Conservation (phyloP, 352 stramenopile species). For the Phytophthora megakarya region DNA sequence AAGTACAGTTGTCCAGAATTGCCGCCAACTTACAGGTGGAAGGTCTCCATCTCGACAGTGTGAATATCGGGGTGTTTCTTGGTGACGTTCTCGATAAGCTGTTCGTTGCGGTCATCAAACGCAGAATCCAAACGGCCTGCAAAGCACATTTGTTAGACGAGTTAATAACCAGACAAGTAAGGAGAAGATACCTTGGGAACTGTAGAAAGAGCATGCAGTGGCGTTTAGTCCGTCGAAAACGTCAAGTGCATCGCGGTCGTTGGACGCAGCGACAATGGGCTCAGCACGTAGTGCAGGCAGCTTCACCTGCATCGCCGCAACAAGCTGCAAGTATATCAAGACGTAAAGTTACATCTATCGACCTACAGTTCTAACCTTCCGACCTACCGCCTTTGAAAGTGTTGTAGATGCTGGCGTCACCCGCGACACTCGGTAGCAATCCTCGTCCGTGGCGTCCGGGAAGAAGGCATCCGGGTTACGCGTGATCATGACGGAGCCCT, state of each 20-base stretch:
- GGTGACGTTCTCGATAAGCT: conserved; percentile 43
- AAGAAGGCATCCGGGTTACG: conserved; percentile 64
- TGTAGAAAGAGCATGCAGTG: conserved; percentile 74
- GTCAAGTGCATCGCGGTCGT: conserved; percentile 20
- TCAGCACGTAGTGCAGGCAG: conserved; percentile 26
- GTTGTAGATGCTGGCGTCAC: conserved; percentile 39
- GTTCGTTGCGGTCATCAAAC: conserved; percentile 73
- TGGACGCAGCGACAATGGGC: conserved; percentile 16
- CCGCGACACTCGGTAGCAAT: conserved; percentile 41
- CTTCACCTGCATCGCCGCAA: conserved; percentile 33
- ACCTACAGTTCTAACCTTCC: background rate
- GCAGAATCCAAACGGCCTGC: conserved; percentile 43
- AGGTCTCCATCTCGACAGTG: conserved; percentile 79
- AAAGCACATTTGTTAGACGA: background rate
- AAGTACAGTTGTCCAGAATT: too few relatives aligned
- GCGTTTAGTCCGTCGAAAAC: conserved; percentile 60
- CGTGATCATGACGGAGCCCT: conserved; percentile 49
- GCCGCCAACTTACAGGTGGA: conserved; percentile 51
- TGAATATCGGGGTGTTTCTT: conserved; percentile 35
- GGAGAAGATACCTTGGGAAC: conserved; percentile 51
- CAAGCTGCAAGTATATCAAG: conserved; percentile 21
- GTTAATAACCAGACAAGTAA: background rate
- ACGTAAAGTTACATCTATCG: background rate
- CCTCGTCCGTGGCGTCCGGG: conserved; percentile 22
- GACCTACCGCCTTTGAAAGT: conserved; percentile 39